Conservation (phyloP, 208 protist genomes). For the Spongospora subterranea region DNA sequence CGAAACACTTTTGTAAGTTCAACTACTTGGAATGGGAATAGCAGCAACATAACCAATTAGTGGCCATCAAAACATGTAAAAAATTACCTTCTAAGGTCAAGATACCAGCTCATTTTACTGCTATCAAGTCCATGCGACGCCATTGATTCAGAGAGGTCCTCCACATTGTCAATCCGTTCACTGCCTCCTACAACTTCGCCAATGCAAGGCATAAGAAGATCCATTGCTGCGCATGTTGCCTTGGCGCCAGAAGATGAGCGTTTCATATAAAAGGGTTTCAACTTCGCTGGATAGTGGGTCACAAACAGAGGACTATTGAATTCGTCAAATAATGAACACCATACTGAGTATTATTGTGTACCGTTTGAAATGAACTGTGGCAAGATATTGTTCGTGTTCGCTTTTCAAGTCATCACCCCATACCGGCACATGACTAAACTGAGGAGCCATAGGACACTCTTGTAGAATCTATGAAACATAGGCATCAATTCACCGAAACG, state of each 20-base stretch:
- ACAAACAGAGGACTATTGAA: slow-evolving; percentile 23
- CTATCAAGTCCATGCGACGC: slow-evolving; percentile 56
- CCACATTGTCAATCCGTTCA: slow-evolving; percentile 73
- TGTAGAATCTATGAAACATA: slow-evolving; percentile 2
- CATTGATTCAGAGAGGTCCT: slow-evolving; percentile 63
- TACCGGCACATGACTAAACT: neutral
- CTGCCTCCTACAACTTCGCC: slow-evolving; percentile 82
- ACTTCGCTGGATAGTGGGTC: slow-evolving; percentile 70
- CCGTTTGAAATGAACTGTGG: neutral
- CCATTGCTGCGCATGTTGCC: neutral
- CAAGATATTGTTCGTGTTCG: slow-evolving; percentile 77
- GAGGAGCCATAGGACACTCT: neutral
- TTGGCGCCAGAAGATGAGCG: neutral
- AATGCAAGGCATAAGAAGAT: slow-evolving; percentile 60
- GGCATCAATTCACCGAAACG: neutral
- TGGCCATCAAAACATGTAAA: neutral
- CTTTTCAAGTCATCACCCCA: slow-evolving; percentile 66
- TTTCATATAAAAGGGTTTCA: slow-evolving; percentile 82
- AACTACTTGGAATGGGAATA: too few species aligned
- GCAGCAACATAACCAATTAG: too few species aligned
- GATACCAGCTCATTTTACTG: slow-evolving; percentile 76
- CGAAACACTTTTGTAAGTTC: too few species aligned
- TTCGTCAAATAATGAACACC: neutral
- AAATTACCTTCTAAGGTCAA: slow-evolving; percentile 73
- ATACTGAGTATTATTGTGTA: neutral